Conservation (phyloP, 306 rosid species). For the Elaeagnus macrophylla region DNA sequence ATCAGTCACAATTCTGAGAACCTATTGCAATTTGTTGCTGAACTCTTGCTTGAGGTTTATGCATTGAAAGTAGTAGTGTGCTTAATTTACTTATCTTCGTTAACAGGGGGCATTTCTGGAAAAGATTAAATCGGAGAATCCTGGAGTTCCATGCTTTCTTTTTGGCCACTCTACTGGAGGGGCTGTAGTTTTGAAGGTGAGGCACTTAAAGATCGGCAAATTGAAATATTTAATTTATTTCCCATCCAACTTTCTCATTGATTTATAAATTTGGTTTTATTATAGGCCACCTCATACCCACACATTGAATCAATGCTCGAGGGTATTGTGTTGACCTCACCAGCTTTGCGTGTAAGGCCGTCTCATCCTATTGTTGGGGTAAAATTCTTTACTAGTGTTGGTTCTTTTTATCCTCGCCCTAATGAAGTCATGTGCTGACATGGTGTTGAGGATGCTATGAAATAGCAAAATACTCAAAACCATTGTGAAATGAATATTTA, state of each 20-base stretch:
- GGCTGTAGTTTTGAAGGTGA: constrained; percentile 88
- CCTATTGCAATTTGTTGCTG: not conserved
- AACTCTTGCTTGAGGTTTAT: not conserved
- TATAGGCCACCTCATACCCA: constrained; percentile 56
- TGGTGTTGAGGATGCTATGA: too few relatives aligned
- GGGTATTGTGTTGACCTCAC: constrained; percentile 88
- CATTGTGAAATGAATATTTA: too few relatives aligned
- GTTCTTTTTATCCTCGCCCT: too few relatives aligned
- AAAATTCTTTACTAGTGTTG: constrained; percentile 23
- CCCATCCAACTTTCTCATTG: not conserved
- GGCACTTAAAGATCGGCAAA: not conserved
- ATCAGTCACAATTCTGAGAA: too few relatives aligned
- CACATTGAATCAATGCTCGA: constrained; percentile 59
- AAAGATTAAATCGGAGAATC: constrained; percentile 73
- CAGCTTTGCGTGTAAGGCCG: constrained; percentile 92
- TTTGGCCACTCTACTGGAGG: constrained; percentile 99
- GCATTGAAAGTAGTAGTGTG: constrained; percentile 4
- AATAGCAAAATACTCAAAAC: too few relatives aligned
- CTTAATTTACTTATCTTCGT: constrained; percentile 3
- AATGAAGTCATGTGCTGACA: too few relatives aligned
- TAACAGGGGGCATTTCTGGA: constrained; percentile 80
- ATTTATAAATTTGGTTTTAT: constrained; percentile 1
- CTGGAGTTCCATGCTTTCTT: constrained; percentile 89
- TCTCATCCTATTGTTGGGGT: constrained; percentile 93
- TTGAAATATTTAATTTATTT: constrained; percentile 1